These are phyloP conservation scores for Starmerella khaoyaiensis DNA, from an alignment of 805 yeast species.

Conservation along the genomic window DNA sequence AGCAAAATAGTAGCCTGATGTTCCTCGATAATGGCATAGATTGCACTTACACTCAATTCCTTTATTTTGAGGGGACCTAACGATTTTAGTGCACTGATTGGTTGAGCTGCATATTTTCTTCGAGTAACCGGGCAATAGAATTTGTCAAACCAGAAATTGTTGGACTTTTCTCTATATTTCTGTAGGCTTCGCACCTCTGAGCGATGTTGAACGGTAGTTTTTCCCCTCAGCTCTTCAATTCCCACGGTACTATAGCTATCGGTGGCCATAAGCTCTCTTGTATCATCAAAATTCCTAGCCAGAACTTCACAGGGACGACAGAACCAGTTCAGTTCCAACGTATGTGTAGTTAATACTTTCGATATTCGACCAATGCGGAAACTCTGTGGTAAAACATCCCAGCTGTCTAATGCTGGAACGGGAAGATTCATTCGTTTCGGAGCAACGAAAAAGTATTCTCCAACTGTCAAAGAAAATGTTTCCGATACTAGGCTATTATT, in stretches of 20 bases:
- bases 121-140: conserved; percentile 77
- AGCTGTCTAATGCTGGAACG: background rate
- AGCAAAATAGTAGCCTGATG: too few relatives aligned
- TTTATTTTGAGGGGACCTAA: conserved; percentile 25
- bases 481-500: too few relatives aligned
- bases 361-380: conserved; percentile 75
- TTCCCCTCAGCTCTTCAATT: conserved; percentile 58
- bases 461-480: background rate
- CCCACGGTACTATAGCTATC: conserved; percentile 82
- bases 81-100: too few relatives aligned
- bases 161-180: conserved; percentile 43
- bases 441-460: conserved; percentile 16
- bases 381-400: conserved; percentile 77
- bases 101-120: too few relatives aligned
- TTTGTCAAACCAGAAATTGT: conserved; percentile 71
- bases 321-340: conserved; percentile 76
- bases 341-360: conserved; percentile 8
- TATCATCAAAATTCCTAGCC: conserved; percentile 41
- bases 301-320: conserved; percentile 72
- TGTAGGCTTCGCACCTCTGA: conserved; percentile 51
- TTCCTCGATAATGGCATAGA: too few relatives aligned
- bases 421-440: background rate
- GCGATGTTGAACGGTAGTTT: conserved; percentile 54
- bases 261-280: conserved; percentile 69
- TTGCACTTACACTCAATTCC: too few relatives aligned